A percentile compares a stretch with the other conserved stretches of the same genome.
Conservation (phyloP, 2,329 filamentous ascomycete genomes). For the Hypoxylon sp. region DNA sequence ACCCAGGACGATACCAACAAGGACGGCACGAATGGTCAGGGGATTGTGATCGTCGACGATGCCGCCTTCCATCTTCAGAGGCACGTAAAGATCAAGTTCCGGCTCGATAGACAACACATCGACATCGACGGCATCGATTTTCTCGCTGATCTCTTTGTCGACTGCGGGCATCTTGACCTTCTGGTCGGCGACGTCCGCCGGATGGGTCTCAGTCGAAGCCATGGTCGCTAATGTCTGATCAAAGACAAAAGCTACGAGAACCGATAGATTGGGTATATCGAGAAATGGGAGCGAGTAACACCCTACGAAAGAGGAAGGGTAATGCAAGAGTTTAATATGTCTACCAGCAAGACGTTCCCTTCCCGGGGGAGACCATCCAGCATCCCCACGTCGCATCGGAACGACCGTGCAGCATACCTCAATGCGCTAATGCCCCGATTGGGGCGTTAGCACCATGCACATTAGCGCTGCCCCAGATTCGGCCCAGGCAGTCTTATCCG, state of each 20-base stretch:
- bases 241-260: constrained; percentile 40
- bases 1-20: constrained; percentile 67
- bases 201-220: constrained; percentile 47
- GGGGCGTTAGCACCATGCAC: constrained; percentile 15
- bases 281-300: constrained; percentile 5
- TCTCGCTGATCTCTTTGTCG: constrained; percentile 44
- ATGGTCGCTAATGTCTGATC: constrained; percentile 44
- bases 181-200: constrained; percentile 45
- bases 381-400: constrained; percentile 31
- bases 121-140: constrained; percentile 50
- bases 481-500: constrained; percentile 14
- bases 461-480: constrained; percentile 25
- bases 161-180: constrained; percentile 28
- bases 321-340: constrained; percentile 32
- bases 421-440: constrained; percentile 10
- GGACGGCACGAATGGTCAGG: constrained; percentile 66
- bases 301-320: constrained; percentile 9
- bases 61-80: constrained; percentile 56
- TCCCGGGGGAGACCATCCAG: constrained; percentile 10
- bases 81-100: constrained; percentile 59
- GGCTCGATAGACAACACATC: constrained; percentile 51
- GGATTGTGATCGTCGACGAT: constrained; percentile 58
- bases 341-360: constrained; percentile 4
- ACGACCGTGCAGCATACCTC: constrained; percentile 30
- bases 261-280: constrained; percentile 33